Base-by-base conservation (phyloP, 2,329 filamentous ascomycete species). In the Knufia petricola region DNA sequence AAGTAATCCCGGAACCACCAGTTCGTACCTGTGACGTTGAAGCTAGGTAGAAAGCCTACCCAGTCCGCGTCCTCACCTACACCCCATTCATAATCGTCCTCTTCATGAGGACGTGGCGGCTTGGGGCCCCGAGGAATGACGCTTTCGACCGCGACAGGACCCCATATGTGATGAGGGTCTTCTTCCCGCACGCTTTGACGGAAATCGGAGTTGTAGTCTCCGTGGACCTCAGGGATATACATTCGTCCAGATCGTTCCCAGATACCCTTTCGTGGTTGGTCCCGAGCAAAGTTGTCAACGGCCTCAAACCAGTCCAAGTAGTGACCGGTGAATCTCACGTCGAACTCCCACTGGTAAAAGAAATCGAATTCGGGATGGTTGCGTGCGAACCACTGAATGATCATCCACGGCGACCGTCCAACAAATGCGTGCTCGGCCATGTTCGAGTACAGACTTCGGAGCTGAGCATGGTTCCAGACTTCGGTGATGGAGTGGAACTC, bases 301-400 rank as follows among this genome's bases (percentile, higher is more conserved):
- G 81, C 81, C 56, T 82, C 76, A 37, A 87, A 76, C 55, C 90
- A 78, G 58, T 90, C 82, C 64, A 90, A 89, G 66, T 88, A 82
- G 54, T 92, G 85, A 7, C 86, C 86, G 0, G 81, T 87, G 60
- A 84, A 84, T 41, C 87, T 76, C 26, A 83, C 81, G 60, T 92
- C 85, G 67, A 87, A 85, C 62, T 92, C 87, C 85, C 85, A 89
- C 63, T 90, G 89, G 85, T 86, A 92, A 57, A 87, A 74, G 58
- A 78, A 87, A 57, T 89, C 84, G 55, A 85, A 92, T 58, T 90
- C 80, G 0, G 84, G 84, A 58, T 87, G 82, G 43, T 84, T 82
- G 59, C 84, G 75, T 50, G 78, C 78, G 61, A 89, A 88, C 65
- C 82, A 82, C 61, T 88, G 85, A 2, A 88, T 73, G 4, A 83